phyloP scores from a whole-genome alignment of 495 filamentous ascomycete genomes.

The Patellaria atrata region DNA sequence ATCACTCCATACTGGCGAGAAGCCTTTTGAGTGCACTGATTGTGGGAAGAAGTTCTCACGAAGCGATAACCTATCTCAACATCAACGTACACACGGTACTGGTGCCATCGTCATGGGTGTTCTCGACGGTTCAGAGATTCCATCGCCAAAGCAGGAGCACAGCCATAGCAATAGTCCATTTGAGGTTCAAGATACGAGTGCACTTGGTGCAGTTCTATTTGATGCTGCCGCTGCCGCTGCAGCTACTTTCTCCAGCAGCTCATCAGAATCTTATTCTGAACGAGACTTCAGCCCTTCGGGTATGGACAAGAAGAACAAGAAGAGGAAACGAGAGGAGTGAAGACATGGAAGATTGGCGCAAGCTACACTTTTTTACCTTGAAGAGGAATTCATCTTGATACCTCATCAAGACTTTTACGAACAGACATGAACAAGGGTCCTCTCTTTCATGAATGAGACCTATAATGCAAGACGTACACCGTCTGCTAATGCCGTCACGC shows the following conservation, averaged over 20 bases:
- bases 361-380: no score
- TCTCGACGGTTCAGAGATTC: slow-evolving; percentile 49
- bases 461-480: slow-evolving; percentile 13
- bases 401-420: slow-evolving; percentile 17
- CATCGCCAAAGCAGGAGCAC: slow-evolving; percentile 29
- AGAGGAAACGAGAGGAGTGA: slow-evolving; percentile 22
- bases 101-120: slow-evolving; percentile 83
- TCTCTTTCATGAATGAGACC: slow-evolving; percentile 12
- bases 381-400: no score
- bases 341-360: slow-evolving; percentile 1
- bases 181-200: slow-evolving; percentile 47
- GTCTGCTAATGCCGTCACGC: slow-evolving; percentile 20
- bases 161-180: slow-evolving; percentile 28
- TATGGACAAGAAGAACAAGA: slow-evolving; percentile 18
- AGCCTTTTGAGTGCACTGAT: slow-evolving; percentile 93
- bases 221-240: slow-evolving; percentile 48
- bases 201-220: slow-evolving; percentile 59
- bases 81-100: slow-evolving; percentile 83
- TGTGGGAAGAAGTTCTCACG: slow-evolving; percentile 99
- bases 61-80: slow-evolving; percentile 92
- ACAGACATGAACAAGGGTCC: slow-evolving; percentile 12
- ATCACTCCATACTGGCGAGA: slow-evolving; percentile 94
- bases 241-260: slow-evolving; percentile 4
- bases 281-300: slow-evolving; percentile 2
- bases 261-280: slow-evolving; percentile 13